phyloP scores from a whole-genome alignment of 2,329 filamentous ascomycete genomes.

The Nemania bipapillata region DNA sequence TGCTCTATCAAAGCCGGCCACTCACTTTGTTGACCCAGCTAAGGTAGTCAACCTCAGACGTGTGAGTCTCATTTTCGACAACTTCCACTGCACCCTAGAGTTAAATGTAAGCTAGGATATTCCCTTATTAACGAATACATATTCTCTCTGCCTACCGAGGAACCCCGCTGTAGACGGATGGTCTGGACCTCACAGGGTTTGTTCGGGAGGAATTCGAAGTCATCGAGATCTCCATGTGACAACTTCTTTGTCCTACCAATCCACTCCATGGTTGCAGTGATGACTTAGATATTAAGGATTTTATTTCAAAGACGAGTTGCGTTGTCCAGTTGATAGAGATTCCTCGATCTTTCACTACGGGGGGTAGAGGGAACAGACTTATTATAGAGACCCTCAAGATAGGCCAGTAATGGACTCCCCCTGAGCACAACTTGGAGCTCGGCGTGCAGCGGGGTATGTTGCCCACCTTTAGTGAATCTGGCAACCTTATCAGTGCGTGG shows the following conservation, averaged over 20 bases:
- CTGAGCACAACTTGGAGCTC: too few species aligned
- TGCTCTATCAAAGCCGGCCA: not conserved
- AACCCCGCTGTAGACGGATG: not conserved
- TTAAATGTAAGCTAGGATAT: not conserved
- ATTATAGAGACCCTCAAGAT: too few species aligned
- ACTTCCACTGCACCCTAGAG: constrained; percentile 4
- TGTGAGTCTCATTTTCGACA: not conserved
- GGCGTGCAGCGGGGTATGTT: too few species aligned
- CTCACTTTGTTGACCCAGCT: constrained; percentile 24
- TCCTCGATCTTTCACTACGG: not conserved
- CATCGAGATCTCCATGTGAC: not conserved
- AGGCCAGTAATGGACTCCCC: too few species aligned
- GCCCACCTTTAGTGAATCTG: too few species aligned
- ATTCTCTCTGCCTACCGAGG: not conserved
- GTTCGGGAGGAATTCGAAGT: not conserved
- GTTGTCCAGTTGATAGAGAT: not conserved
- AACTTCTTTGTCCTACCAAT: not conserved
- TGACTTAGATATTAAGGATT: not conserved
- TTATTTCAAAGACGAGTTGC: not conserved
- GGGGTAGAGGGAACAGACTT: too few species aligned
- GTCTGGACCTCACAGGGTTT: not conserved
- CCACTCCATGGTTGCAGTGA: not conserved
- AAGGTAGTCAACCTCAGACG: constrained; percentile 15
- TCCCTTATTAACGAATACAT: not conserved
- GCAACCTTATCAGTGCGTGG: too few species aligned